Base-by-base conservation (phyloP, 208 protist genomes). In the Trypanosoma vivax region DNA sequence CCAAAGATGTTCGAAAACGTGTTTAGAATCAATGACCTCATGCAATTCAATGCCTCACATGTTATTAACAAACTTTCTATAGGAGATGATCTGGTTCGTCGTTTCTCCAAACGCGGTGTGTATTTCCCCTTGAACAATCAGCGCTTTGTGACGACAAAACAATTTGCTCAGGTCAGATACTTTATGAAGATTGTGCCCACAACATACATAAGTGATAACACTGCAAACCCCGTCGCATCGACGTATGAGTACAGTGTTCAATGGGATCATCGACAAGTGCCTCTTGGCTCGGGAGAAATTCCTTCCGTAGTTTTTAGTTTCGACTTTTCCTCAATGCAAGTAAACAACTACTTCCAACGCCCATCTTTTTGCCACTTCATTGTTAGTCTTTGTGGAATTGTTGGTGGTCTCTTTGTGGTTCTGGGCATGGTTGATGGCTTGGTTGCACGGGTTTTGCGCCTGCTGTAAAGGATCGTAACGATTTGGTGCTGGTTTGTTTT, bases 351-450 rank as follows among this genome's bases (percentile, higher is more conserved):
- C 13, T 93, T 93, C 60, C 31, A 59, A 30, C 52, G 82, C 5
- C 65, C 71, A 29, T 70, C 82, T 11, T 57, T 93, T 19, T 54
- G 59, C 6, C 86, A 83, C 48, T 88, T 94, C 38, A 7, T 92
- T 5, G 73, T 92, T 13, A 57, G 81, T 31, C 52, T 96, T 0
- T 96, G 90, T 50, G 79, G 79, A 13, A 93, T 96, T 25, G 70
- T 92, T 37, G 90, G 90, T 30, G 90, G 86, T 7, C 42, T 92
- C 4, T 96, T 96, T 72, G 80, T 90, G 10, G 65, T 94, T 25
- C 37, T 87, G 27, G 80, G 82, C 5, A 40, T 92, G 13, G 45
- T 94, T 0, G 90, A 96, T 43, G 43, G 67, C 39, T 19, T 61
- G 43, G 76, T 88, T 19, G 41, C 58, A 19, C 49, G 56, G 34